Evolutionary conservation across 1,139 yeast species (phyloP), one percentile per base, ranked within the genome.

Genomic region (Suhomyces ambrosiae): DNA sequence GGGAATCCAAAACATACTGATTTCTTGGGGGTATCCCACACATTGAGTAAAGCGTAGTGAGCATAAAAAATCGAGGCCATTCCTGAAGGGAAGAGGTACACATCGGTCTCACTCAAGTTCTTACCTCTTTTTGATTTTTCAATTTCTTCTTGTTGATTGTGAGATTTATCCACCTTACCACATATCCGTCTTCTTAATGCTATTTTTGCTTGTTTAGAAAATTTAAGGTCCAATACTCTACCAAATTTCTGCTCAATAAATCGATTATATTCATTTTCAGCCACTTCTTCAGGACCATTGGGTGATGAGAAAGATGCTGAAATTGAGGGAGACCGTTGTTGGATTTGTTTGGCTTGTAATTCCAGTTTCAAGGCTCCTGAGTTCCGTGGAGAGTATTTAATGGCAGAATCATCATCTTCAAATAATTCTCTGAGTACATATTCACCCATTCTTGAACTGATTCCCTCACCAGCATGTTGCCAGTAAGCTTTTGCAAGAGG

Each of bases 381-480:
- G 14, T 32, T 31, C 6, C 36, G 18, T 6, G 25, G 9, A 13
- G 23, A 1, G 13, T 11, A 10, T 9, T n/a, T 6, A 27, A 10
- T 14, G 24, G 27, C 11, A 13, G 12, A 12, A 9, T 35, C 19
- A 11, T 29, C 38, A 41, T 50, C 65, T 17, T 67, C 63, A 48
- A 79, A 74, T 49, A 86, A 65, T 49, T 80, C 86, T 42, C 77
- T 79, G 41, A 85, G 62, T 29, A 86, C 79, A 53, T 87, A 92
- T 58, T 90, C 97, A 1, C 90, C 97, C 62, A 83, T 68, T 52
- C 97, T 69, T 8, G 96, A 86, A 13, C 96, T 86, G 29, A 92
- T 78, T 9, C 96, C 96, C 60, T 92, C 97, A 22, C 98, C 98
- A 0, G 95, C 72, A 54, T 90, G 97, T 58, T 90, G 97, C 98